Conservation (phyloP, 371 early-diverging fungal species). For the Mucor lusitanicus region DNA sequence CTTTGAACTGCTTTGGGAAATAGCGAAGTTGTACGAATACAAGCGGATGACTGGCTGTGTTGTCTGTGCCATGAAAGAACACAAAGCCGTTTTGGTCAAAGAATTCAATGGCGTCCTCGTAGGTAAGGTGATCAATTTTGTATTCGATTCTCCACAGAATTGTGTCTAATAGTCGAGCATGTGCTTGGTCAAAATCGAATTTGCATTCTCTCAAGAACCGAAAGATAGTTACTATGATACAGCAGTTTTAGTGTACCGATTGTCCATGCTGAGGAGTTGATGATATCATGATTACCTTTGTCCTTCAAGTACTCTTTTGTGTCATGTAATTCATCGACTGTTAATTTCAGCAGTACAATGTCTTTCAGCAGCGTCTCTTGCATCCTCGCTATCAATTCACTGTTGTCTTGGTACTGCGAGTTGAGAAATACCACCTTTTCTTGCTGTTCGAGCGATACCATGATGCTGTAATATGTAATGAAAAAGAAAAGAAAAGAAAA, state of each 20-base stretch:
- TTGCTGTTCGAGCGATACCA: slow-evolving; percentile 16
- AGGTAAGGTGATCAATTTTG: slow-evolving; percentile 22
- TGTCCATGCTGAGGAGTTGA: background rate
- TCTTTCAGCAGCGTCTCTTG: slow-evolving; percentile 8
- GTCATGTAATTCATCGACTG: slow-evolving; percentile 14
- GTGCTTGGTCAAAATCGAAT: slow-evolving; percentile 11
- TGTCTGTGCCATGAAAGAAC: slow-evolving; percentile 38
- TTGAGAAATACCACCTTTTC: slow-evolving; percentile 23
- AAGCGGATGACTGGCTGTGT: slow-evolving; percentile 30
- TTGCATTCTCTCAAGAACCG: slow-evolving; percentile 15
- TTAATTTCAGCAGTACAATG: slow-evolving; percentile 8
- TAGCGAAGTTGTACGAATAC: slow-evolving; percentile 31
- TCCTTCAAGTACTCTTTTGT: slow-evolving; percentile 24
- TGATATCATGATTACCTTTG: slow-evolving; percentile 1
- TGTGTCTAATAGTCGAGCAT: slow-evolving; percentile 27
- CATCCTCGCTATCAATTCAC: slow-evolving; percentile 13
- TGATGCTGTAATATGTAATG: background rate
- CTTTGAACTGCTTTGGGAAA: slow-evolving; percentile 28
- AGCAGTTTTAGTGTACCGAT: background rate
- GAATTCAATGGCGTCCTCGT: slow-evolving; percentile 23
- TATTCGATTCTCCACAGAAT: slow-evolving; percentile 38
- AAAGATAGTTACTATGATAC: slow-evolving; percentile 16
- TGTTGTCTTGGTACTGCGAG: slow-evolving; percentile 26
- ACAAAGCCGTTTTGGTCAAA: slow-evolving; percentile 12
- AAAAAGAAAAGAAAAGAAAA: background rate